Evolutionary conservation across 768 basidiomycete species (phyloP), one percentile per base, ranked within the genome.

Genomic region (Fomitopsis pulvina): DNA sequence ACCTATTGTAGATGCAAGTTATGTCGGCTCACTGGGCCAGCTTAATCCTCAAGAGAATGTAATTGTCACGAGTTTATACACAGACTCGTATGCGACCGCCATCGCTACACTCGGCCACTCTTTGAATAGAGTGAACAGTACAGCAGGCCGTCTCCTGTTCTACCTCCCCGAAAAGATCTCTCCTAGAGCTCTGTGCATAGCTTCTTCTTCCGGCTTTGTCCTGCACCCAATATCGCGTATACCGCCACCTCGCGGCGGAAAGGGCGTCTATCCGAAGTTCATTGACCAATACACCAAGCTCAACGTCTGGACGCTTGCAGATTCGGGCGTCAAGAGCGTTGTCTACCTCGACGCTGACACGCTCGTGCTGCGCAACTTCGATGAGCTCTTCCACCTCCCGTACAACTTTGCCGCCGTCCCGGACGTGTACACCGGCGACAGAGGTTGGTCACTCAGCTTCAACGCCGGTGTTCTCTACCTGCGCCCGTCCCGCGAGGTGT

Each of bases 251-350:
- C 61, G 61, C 50, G 38, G 49, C 34, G 64, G 69, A 24, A 24
- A 68, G 39, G 62, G 55, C 37, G 60, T 67, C 39, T 56, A 57
- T 53, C 49, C 34, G 2, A 65, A 68, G 42, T 71, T 70, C 57
- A 18, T 58, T 37, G 74, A 74, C 55, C 69, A 72, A 47, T 74
- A 71, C 63, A 71, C 74, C 9, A 74, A 73, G 49, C 63, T 74
- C 7, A 60, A 62, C 27, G 60, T 74, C 4, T 75, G 73, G 74
- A 57, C 56, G 32, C 58, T 74, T 29, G 67, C 67, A 40, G 41
- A 47, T 39, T 42, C 58, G 1, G 66, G 68, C 28, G 56, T 50
- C 14, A 40, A 41, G 43, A 51, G 34, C 51, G 50, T 60, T 26
- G 60, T 70, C 5, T 70, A 70, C 53, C 47, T 70, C 39, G 68